These are phyloP conservation scores for Leccinum griseonigrum DNA, from an alignment of 1,284 basidiomycete genomes.

Conservation along the genomic window DNA sequence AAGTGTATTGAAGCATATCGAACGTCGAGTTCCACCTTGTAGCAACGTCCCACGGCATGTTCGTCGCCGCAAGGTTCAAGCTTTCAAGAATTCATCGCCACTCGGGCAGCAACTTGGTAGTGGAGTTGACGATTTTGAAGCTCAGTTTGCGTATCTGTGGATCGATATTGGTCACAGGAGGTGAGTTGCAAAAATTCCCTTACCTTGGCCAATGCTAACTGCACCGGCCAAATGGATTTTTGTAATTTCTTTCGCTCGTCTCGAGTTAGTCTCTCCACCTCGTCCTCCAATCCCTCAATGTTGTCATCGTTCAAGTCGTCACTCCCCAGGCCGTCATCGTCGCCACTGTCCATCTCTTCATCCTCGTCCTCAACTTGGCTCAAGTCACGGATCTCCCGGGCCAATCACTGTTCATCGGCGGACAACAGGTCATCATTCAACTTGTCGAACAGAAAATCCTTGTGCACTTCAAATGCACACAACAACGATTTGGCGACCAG, in stretches of 20 bases:
- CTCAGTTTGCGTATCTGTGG: neutral
- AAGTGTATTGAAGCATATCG: neutral
- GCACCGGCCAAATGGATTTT: neutral
- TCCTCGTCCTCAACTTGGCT: neutral
- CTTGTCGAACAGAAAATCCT: neutral
- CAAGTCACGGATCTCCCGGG: neutral
- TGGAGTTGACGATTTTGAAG: neutral
- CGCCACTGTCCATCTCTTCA: neutral
- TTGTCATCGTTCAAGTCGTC: neutral
- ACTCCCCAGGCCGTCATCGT: neutral
- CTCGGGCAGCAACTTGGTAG: neutral
- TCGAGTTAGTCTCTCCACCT: neutral
- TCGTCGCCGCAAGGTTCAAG: neutral
- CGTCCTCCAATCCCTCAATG: neutral
- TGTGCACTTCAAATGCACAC: neutral
- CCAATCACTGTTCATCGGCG: neutral
- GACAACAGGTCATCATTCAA: neutral
- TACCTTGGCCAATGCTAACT: neutral
- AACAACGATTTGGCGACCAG: neutral
- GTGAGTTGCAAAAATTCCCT: neutral
- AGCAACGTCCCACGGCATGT: neutral
- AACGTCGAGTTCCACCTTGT: neutral
- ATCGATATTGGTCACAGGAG: neutral
- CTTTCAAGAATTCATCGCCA: neutral
- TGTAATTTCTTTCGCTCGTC: neutral